Evolutionary conservation across 805 yeast genomes (phyloP).

Genomic region (Clavispora fructus): DNA sequence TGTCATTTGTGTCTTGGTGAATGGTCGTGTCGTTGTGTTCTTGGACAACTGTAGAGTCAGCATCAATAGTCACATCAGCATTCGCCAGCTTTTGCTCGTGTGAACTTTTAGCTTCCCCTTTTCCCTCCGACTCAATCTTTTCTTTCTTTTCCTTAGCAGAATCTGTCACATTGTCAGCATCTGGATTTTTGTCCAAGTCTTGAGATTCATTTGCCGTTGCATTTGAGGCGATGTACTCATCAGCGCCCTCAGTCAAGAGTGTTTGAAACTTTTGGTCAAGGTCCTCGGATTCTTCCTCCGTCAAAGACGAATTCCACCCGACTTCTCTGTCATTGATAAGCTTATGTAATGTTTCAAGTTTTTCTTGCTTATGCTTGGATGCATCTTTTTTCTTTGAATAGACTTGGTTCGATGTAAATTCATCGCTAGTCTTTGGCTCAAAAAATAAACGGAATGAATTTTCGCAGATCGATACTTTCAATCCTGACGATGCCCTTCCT

Average conservation of each 20-base stretch:
- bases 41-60: slow-evolving; percentile 45
- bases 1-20: slow-evolving; percentile 45
- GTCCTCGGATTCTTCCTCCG: slow-evolving; percentile 29
- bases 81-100: slow-evolving; percentile 7
- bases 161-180: neutral
- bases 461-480: slow-evolving; percentile 74
- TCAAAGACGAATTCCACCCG: slow-evolving; percentile 51
- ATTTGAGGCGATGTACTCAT: slow-evolving; percentile 15
- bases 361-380: slow-evolving; percentile 21
- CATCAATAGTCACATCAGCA: slow-evolving; percentile 30
- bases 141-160: slow-evolving; percentile 13
- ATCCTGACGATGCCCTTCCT: slow-evolving; percentile 62
- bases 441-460: slow-evolving; percentile 77
- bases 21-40: slow-evolving; percentile 44
- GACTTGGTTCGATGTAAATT: slow-evolving; percentile 59
- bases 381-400: slow-evolving; percentile 35
- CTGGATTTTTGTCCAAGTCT: neutral
- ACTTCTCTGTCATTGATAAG: slow-evolving; percentile 44
- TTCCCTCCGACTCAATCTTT: neutral
- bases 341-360: slow-evolving; percentile 27
- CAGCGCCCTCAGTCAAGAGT: slow-evolving; percentile 39
- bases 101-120: neutral
- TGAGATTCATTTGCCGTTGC: slow-evolving; percentile 15
- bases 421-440: slow-evolving; percentile 74
- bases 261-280: slow-evolving; percentile 26